Percentiles rank a stretch among this genome's conserved stretches.
Conservation (phyloP, 1,284 basidiomycete genomes). For the Anthracocystis walkeri region DNA sequence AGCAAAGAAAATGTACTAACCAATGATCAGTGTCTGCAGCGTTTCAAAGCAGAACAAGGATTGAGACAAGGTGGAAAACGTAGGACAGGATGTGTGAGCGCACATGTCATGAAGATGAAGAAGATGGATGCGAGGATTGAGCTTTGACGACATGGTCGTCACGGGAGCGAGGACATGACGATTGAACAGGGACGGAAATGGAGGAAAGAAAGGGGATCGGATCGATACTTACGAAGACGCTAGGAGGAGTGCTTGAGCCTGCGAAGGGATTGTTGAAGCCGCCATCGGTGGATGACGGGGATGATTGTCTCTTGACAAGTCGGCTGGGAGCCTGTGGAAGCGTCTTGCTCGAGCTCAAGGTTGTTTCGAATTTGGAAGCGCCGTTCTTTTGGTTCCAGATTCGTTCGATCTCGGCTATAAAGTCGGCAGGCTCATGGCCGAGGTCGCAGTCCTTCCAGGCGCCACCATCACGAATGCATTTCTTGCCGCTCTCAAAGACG, state of each 20-base stretch:
- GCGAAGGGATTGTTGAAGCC: conserved; percentile 25
- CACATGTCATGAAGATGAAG: neutral
- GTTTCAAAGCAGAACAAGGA: neutral
- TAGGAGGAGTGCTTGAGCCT: conserved; percentile 51
- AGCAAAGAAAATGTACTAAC: conserved; percentile 47
- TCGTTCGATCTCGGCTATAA: conserved; percentile 55
- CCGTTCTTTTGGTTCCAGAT: conserved; percentile 41
- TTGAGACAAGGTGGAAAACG: neutral
- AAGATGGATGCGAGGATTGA: neutral
- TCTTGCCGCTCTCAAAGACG: conserved; percentile 49
- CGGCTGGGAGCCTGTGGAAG: conserved; percentile 3
- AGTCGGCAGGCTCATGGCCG: conserved; percentile 54
- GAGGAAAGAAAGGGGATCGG: neutral
- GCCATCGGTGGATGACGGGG: conserved; percentile 18
- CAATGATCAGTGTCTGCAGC: conserved; percentile 59
- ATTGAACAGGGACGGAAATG: neutral
- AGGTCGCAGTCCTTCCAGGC: conserved; percentile 59
- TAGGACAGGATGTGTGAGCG: neutral
- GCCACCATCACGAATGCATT: conserved; percentile 54
- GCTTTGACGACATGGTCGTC: no score
- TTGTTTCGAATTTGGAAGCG: conserved; percentile 1
- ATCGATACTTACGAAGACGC: conserved; percentile 60
- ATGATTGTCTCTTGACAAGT: conserved; percentile 33
- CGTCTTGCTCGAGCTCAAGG: conserved; percentile 5
- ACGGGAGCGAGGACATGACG: neutral